Conservation (phyloP, 257 asterid genomes). For the Vinca minor region DNA sequence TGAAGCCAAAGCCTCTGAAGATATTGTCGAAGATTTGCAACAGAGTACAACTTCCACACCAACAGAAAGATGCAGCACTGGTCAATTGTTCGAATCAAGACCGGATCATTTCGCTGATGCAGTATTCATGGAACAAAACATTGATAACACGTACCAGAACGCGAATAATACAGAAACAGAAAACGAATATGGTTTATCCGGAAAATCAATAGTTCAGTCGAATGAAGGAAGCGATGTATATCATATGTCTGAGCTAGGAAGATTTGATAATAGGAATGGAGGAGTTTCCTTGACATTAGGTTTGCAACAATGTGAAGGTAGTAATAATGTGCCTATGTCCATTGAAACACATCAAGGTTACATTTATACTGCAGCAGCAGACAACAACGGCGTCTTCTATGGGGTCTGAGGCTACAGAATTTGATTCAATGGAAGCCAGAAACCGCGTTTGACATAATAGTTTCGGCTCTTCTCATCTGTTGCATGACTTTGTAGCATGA, state of each 20-base stretch:
- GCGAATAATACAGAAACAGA: constrained; percentile 13
- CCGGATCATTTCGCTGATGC: constrained; percentile 28
- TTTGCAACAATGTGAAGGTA: constrained; percentile 63
- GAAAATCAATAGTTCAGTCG: constrained; percentile 8
- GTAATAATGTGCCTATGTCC: constrained; percentile 31
- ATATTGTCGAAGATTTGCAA: constrained; percentile 36
- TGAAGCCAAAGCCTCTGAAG: constrained; percentile 30
- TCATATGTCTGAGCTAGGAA: constrained; percentile 51
- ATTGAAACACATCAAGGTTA: constrained; percentile 29
- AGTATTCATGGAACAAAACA: constrained; percentile 39
- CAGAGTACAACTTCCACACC: constrained; percentile 31
- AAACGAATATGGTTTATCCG: constrained; percentile 21
- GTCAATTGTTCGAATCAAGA: constrained; percentile 30
- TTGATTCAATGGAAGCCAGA: constrained; percentile 46
- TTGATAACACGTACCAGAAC: constrained; percentile 27
- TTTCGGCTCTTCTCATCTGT: constrained; percentile 36
- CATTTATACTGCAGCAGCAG: constrained; percentile 27
- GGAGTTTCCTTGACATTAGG: constrained; percentile 73
- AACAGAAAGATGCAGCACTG: constrained; percentile 16
- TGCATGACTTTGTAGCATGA: constrained; percentile 41
- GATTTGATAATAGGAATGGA: constrained; percentile 32
- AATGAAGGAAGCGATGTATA: constrained; percentile 17
- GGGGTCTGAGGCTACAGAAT: constrained; percentile 40
- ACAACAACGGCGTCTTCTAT: constrained; percentile 36
- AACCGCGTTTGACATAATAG: constrained; percentile 30